Conservation (phyloP, 495 filamentous ascomycete genomes). For the Terfezia boudieri region DNA sequence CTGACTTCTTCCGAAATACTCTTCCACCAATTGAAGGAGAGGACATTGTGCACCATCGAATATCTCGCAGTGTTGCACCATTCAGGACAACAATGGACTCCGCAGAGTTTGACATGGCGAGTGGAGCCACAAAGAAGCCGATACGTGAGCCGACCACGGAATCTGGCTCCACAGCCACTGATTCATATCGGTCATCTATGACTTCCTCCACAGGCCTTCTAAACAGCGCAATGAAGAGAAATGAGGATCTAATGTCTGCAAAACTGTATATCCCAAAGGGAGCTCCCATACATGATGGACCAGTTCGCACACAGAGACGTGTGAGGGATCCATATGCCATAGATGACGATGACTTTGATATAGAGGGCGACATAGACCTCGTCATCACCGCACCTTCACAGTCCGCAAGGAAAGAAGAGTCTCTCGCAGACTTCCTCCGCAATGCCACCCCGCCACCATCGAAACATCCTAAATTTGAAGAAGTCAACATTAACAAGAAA, state of each 20-base stretch:
- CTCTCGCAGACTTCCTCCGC: constrained; percentile 70
- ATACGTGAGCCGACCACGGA: constrained; percentile 10
- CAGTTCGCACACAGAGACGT: constrained; percentile 47
- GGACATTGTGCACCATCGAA: constrained; percentile 30
- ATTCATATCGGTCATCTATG: constrained; percentile 28
- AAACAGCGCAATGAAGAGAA: constrained; percentile 12
- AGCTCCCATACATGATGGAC: constrained; percentile 5
- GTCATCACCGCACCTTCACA: constrained; percentile 5
- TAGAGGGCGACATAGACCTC: constrained; percentile 21
- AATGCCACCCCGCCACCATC: constrained; percentile 53
- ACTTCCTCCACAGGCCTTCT: constrained; percentile 39
- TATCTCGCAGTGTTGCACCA: constrained; percentile 63
- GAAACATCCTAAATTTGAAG: constrained; percentile 1
- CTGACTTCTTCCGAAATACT: constrained; percentile 82
- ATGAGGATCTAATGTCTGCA: constrained; percentile 10
- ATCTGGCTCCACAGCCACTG: constrained; percentile 21
- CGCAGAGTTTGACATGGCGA: constrained; percentile 38
- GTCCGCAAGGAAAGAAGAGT: constrained; percentile 19
- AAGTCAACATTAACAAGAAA: constrained; percentile 8
- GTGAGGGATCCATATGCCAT: constrained; percentile 81
- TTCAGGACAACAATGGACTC: constrained; percentile 73
- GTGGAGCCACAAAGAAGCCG: constrained; percentile 7
- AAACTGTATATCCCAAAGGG: not conserved
- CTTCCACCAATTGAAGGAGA: constrained; percentile 20
- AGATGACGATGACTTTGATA: constrained; percentile 63